Base-by-base conservation (phyloP, 306 rosid species). In the Dryas drummondii region DNA sequence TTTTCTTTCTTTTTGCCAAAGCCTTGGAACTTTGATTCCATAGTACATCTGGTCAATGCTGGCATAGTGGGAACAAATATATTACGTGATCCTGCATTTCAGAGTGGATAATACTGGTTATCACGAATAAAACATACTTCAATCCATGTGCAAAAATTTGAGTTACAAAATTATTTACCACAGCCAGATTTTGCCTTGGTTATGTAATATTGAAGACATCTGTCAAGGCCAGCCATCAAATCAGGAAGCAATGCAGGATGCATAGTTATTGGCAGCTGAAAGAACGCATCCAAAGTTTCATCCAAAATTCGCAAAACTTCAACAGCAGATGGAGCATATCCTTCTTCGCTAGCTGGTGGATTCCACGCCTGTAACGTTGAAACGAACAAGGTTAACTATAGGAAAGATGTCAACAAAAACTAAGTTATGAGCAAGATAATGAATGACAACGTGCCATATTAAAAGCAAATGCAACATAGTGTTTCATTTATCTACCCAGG, bases 1-100 rank as follows among this genome's bases (percentile, higher is more conserved):
- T 94, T 94, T 69, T 94, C 99, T 68, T 92, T 94, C 76, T 94
- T 94, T 93, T 92, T 94, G 82, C 99, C 99, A 86, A 94, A 94
- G 19, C 96, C 96, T 83, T 90, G 96, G 82, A 92, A 92, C 79
- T 92, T 94, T 68, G 99, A 92, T 71, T 86, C 97, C 37, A 83
- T 82, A 27, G 90, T 83, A 72, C 97, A 92, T 84, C 99, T 88
- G 75, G 99, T 94, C 87, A 94, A 77, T 66, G 97, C 89, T 5
- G 97, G 99, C 96, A 91, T 76, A 56, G 97, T 89, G 66, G 99
- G 99, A 89, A 90, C 63, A 82, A 84, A 94, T 14, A 90, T 78
- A 84, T 82, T 88, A 67, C 96, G 87, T 15, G 93, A 86, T 84
- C 99, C 99, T 94, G 91, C 70, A 74, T 45, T 75, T 78, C 41